phyloP scores from a whole-genome alignment of 2,329 filamentous ascomycete genomes.

The Calycina herbarum region DNA sequence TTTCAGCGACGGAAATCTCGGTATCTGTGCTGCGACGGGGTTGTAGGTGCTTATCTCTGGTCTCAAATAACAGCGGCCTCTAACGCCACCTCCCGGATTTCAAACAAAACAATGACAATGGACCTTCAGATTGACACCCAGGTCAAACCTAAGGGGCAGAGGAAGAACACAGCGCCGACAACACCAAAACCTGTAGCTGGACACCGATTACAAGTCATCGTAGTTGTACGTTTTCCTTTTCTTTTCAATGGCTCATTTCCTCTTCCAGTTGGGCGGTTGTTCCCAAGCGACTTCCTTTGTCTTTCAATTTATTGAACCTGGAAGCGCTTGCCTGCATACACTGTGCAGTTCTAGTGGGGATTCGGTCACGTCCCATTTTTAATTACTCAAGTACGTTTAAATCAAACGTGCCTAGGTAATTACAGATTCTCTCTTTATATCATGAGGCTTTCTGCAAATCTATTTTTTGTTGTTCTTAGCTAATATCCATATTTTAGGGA shows the following conservation, averaged over 20 bases:
- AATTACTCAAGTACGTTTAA: neutral
- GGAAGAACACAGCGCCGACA: neutral
- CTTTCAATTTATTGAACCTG: neutral
- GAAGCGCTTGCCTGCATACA: neutral
- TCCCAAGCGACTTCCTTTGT: neutral
- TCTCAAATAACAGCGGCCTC: too few species aligned
- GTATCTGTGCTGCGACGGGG: too few species aligned
- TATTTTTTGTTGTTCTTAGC: conserved; percentile 32
- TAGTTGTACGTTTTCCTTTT: conserved; percentile 13
- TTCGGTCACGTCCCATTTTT: neutral
- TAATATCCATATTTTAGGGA: conserved; percentile 51
- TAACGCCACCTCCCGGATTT: neutral
- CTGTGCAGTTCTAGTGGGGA: neutral
- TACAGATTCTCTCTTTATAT: neutral
- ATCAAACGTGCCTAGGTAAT: neutral
- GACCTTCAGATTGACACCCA: neutral
- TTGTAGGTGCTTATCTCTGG: neutral
- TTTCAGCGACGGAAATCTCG: neutral
- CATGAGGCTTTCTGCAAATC: neutral
- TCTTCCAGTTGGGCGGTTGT: neutral
- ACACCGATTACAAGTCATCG: conserved; percentile 16
- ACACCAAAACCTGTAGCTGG: neutral
- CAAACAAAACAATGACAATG: neutral
- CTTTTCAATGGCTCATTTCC: neutral
- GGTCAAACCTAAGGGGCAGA: neutral